Evolutionary conservation across 2,329 filamentous ascomycete genomes (phyloP).

Genomic region (Esteya vermicola): DNA sequence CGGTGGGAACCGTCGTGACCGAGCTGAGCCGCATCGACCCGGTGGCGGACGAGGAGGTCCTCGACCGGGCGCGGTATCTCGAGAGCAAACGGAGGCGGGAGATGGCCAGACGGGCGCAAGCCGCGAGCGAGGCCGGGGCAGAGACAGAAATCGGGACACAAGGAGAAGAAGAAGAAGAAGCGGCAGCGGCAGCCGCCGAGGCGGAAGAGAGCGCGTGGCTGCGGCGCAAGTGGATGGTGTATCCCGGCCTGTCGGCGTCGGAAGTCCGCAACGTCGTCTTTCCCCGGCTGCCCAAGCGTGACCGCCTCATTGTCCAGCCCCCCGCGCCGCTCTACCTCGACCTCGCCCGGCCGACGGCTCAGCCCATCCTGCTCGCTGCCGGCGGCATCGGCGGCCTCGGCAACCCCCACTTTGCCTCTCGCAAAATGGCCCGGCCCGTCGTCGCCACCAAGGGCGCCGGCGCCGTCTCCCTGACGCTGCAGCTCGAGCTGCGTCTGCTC

Average conservation of each 20-base stretch:
- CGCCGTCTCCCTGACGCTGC: slow-evolving; percentile 63
- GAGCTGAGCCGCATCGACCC: slow-evolving; percentile 73
- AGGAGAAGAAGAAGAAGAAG: slow-evolving; percentile 24
- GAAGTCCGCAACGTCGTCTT: slow-evolving; percentile 45
- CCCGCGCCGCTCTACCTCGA: slow-evolving; percentile 59
- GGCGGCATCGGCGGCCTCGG: slow-evolving; percentile 83
- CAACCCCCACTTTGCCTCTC: slow-evolving; percentile 83
- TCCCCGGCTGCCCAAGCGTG: slow-evolving; percentile 35
- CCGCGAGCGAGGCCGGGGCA: no score
- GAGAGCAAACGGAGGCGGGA: slow-evolving; percentile 4
- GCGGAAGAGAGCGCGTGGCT: slow-evolving; percentile 28
- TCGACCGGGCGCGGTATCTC: slow-evolving; percentile 10
- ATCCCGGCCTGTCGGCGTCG: slow-evolving; percentile 59
- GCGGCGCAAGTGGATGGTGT: slow-evolving; percentile 71
- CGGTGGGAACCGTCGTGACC: slow-evolving; percentile 79
- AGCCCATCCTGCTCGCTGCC: slow-evolving; percentile 71
- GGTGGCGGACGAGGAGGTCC: slow-evolving; percentile 45
- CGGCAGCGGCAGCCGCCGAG: slow-evolving; percentile 26
- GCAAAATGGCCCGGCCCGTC: slow-evolving; percentile 59
- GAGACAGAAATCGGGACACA: no score
- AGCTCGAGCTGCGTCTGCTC: slow-evolving; percentile 86
- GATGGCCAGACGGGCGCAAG: slow-evolving; percentile 12
- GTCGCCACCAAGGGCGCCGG: slow-evolving; percentile 80
- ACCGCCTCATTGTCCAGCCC: slow-evolving; percentile 51
- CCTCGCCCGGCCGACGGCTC: slow-evolving; percentile 61